These are phyloP conservation scores for Schizochytrium sp. DNA, from an alignment of 108 stramenopile genomes.

Conservation along the genomic window DNA sequence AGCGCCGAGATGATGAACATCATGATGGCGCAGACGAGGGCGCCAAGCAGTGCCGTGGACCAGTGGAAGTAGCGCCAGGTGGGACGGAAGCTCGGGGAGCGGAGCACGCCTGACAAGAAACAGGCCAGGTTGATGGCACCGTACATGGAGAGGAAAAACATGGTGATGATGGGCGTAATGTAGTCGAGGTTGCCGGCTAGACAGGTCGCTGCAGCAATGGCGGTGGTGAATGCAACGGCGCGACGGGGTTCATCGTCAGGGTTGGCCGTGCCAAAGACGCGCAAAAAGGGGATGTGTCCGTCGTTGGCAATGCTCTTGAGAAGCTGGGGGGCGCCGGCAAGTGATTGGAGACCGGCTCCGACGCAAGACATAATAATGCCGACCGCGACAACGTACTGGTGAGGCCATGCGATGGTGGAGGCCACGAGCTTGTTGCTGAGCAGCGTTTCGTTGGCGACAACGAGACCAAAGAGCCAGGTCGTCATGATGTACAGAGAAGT, in stretches of 20 bases:
- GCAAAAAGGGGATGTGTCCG: constrained; percentile 50
- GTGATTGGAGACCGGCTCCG: constrained; percentile 58
- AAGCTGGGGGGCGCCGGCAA: constrained; percentile 57
- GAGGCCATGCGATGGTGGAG: constrained; percentile 58
- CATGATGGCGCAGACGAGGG: constrained; percentile 52
- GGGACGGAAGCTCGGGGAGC: constrained; percentile 67
- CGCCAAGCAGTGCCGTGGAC: constrained; percentile 54
- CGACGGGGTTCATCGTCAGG: constrained; percentile 20
- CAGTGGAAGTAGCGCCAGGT: constrained; percentile 64
- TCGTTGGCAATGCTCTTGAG: constrained; percentile 59
- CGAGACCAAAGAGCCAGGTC: constrained; percentile 56
- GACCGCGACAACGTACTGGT: constrained; percentile 48
- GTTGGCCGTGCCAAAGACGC: constrained; percentile 27
- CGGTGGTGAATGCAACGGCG: constrained; percentile 33
- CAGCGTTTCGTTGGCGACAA: constrained; percentile 49
- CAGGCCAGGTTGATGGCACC: constrained; percentile 60
- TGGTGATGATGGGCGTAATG: constrained; percentile 65
- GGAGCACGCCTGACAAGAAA: constrained; percentile 54
- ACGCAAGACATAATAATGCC: constrained; percentile 57
- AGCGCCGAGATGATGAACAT: constrained; percentile 48
- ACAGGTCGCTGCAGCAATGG: constrained; percentile 32
- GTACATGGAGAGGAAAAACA: constrained; percentile 69
- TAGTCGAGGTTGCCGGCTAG: constrained; percentile 66
- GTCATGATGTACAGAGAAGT: constrained; percentile 34
- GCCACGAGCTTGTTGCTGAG: constrained; percentile 59